phyloP scores from a whole-genome alignment of 345 rosid species.

The Rubroshorea leprosula region DNA sequence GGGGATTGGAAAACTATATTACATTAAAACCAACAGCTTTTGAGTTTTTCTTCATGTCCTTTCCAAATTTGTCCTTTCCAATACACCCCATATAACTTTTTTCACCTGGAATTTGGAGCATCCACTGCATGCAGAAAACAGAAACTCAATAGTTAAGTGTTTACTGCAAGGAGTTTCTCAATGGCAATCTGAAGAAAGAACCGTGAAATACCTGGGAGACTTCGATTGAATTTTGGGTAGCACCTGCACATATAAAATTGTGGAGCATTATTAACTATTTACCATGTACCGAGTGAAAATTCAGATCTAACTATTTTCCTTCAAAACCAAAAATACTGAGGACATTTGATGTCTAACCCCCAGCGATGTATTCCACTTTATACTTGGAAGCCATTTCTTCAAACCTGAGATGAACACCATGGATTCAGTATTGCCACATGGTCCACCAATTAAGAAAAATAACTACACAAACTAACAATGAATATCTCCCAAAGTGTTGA shows the following conservation, averaged over 20 bases:
- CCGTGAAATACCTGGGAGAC: conserved; percentile 73
- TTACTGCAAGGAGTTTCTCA: background rate
- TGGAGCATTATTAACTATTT: background rate
- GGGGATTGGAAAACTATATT: conserved; percentile 6
- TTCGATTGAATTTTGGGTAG: conserved; percentile 89
- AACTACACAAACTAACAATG: background rate
- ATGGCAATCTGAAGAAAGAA: background rate
- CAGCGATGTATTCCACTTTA: conserved; percentile 63
- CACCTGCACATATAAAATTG: conserved; percentile 31
- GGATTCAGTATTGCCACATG: background rate
- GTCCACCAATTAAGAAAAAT: background rate
- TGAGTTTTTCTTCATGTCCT: conserved; percentile 78
- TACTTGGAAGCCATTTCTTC: conserved; percentile 39
- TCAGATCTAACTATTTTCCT: background rate
- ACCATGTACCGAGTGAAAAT: background rate
- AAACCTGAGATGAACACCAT: conserved; percentile 36
- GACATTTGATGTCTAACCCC: conserved; percentile 36
- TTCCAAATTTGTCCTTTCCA: conserved; percentile 87
- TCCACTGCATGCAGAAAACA: conserved; percentile 51
- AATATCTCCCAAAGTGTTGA: background rate
- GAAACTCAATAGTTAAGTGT: background rate
- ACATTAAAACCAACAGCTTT: conserved; percentile 70
- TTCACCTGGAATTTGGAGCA: conserved; percentile 88
- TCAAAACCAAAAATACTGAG: conserved; percentile 1
- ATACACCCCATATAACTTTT: conserved; percentile 82